phyloP scores from a whole-genome alignment of 306 rosid genomes.

The Castanea mollissima region DNA sequence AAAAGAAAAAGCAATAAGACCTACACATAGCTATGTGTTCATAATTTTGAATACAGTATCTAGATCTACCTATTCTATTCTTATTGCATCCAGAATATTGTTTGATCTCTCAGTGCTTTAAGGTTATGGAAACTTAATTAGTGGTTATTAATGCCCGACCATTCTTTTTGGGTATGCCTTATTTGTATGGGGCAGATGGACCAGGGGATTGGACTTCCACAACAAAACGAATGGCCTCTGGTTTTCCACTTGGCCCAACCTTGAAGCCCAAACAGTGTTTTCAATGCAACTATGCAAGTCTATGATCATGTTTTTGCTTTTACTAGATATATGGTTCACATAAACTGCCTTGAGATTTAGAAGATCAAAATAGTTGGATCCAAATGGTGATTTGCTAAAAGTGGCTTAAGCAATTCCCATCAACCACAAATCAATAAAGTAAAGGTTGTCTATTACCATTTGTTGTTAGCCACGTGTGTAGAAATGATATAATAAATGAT shows the following conservation, averaged over 20 bases:
- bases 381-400: too few species aligned
- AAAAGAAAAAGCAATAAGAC: too few species aligned
- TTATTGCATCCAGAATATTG: neutral
- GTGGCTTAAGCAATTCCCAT: neutral
- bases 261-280: slow-evolving; percentile 16
- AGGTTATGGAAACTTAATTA: neutral
- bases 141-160: too few species aligned
- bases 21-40: too few species aligned
- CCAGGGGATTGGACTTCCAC: too few species aligned
- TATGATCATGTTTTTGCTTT: neutral
- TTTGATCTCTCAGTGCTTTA: slow-evolving; percentile 21
- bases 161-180: too few species aligned
- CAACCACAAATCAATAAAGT: neutral
- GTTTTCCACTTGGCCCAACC: slow-evolving; percentile 22
- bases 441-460: slow-evolving; percentile 18
- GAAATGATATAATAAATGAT: neutral
- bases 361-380: neutral
- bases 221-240: neutral
- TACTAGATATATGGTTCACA: neutral
- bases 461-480: neutral
- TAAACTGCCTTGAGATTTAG: neutral
- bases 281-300: too few species aligned
- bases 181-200: too few species aligned
- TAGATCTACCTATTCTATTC: too few species aligned
- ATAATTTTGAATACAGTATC: too few species aligned